Evolutionary conservation across 352 stramenopile genomes (phyloP).

Genomic region (Albugo laibachii): DNA sequence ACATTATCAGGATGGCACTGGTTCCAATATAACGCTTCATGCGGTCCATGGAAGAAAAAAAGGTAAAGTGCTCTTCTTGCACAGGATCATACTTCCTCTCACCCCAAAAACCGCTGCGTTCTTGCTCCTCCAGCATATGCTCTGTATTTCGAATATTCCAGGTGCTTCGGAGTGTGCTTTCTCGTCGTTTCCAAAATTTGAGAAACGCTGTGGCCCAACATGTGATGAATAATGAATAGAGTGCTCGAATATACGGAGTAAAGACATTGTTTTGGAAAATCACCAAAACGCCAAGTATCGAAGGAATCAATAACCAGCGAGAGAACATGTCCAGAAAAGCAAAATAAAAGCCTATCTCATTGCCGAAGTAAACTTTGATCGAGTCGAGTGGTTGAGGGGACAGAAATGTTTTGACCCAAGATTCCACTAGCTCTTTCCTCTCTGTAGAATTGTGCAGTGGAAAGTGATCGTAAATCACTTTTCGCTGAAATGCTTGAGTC

Average conservation of each 20-base stretch:
- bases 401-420: constrained; percentile 57
- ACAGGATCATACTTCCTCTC: constrained; percentile 59
- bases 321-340: constrained; percentile 93
- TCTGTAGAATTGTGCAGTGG: constrained; percentile 56
- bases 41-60: constrained; percentile 57
- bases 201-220: constrained; percentile 81
- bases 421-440: constrained; percentile 33
- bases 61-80: constrained; percentile 67
- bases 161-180: constrained; percentile 66
- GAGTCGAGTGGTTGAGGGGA: constrained; percentile 28
- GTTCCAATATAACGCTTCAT: constrained; percentile 64
- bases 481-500: constrained; percentile 41
- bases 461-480: constrained; percentile 47
- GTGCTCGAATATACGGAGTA: constrained; percentile 24
- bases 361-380: constrained; percentile 60
- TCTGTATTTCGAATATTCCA: constrained; percentile 48
- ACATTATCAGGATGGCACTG: constrained; percentile 32
- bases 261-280: constrained; percentile 65
- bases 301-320: constrained; percentile 83
- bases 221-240: constrained; percentile 82
- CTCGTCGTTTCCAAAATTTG: constrained; percentile 82
- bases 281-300: constrained; percentile 71
- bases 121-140: constrained; percentile 24
- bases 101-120: constrained; percentile 39
- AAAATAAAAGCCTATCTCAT: constrained; percentile 95